Conservation (phyloP, 106 monocot genomes). For the Allium sativum region DNA sequence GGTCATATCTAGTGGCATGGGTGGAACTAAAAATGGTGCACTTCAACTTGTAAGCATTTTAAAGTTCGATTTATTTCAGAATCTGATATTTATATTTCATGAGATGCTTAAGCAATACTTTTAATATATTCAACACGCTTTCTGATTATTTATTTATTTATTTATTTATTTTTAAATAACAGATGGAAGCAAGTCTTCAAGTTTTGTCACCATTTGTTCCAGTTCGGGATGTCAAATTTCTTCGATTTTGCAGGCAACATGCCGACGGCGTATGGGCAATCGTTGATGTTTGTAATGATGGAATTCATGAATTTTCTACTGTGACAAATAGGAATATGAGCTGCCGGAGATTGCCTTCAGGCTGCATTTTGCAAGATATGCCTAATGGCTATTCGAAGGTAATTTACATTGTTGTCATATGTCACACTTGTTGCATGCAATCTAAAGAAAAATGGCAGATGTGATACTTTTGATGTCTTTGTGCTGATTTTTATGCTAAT, state of each 20-base stretch:
- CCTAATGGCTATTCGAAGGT: constrained; percentile 77
- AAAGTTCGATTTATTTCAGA: neutral
- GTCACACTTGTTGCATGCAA: no score
- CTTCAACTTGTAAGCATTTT: constrained; percentile 43
- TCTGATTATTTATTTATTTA: neutral
- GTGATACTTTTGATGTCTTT: no score
- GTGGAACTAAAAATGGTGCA: constrained; percentile 41
- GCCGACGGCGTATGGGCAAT: constrained; percentile 55
- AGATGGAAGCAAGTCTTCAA: constrained; percentile 74
- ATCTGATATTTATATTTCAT: neutral
- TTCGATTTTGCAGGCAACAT: constrained; percentile 70
- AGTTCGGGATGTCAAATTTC: constrained; percentile 42
- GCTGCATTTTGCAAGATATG: constrained; percentile 57
- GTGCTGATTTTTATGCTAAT: no score
- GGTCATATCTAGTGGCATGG: constrained; percentile 47
- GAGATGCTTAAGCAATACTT: neutral
- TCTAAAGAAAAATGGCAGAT: no score
- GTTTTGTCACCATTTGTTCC: constrained; percentile 62
- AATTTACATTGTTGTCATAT: neutral
- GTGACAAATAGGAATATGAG: constrained; percentile 2
- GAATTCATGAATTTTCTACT: constrained; percentile 7
- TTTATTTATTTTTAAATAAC: neutral
- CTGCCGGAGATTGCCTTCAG: constrained; percentile 60
- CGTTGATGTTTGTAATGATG: constrained; percentile 51
- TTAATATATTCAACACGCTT: neutral